Percentiles rank a stretch among this genome's conserved stretches.
These are phyloP conservation scores for Elsinoe ampelina DNA, from an alignment of 2,329 filamentous ascomycete genomes.

Conservation along the genomic window DNA sequence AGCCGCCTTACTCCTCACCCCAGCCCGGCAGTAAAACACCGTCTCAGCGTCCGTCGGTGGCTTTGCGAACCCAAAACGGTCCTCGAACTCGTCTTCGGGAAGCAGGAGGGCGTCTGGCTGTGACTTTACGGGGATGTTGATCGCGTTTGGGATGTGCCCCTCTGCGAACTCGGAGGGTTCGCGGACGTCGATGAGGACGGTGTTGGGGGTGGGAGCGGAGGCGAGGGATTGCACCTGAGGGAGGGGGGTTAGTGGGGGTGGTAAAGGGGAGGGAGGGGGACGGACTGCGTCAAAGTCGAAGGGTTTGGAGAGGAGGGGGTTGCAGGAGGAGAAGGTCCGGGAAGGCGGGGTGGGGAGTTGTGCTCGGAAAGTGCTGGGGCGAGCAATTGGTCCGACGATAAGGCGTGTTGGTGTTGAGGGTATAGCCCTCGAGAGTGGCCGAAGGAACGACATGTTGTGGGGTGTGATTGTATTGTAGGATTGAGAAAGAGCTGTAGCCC, in stretches of 20 bases:
- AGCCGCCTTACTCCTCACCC: constrained; percentile 70
- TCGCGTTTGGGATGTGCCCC: constrained; percentile 67
- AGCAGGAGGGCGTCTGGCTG: constrained; percentile 74
- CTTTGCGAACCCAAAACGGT: constrained; percentile 68
- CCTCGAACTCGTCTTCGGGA: constrained; percentile 66
- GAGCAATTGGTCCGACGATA: not conserved
- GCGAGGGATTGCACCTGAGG: constrained; percentile 9
- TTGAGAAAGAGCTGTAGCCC: not conserved
- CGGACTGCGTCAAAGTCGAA: constrained; percentile 33
- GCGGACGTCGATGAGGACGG: constrained; percentile 50
- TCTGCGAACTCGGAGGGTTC: constrained; percentile 57
- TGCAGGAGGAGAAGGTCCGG: not conserved
- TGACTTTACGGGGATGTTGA: constrained; percentile 73
- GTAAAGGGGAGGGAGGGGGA: constrained; percentile 16
- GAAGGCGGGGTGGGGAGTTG: not conserved
- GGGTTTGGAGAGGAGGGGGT: constrained; percentile 21
- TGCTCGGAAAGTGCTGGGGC: not conserved
- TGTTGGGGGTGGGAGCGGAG: not conserved
- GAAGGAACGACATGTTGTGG: not conserved
- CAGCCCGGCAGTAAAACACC: constrained; percentile 89
- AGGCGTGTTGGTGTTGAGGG: not conserved
- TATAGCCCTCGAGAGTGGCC: not conserved
- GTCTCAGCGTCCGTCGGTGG: constrained; percentile 49
- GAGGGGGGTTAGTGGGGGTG: constrained; percentile 26
- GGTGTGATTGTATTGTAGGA: not conserved